Base-by-base conservation (phyloP, 306 rosid species). In the Trichosanthes cucumerina region DNA sequence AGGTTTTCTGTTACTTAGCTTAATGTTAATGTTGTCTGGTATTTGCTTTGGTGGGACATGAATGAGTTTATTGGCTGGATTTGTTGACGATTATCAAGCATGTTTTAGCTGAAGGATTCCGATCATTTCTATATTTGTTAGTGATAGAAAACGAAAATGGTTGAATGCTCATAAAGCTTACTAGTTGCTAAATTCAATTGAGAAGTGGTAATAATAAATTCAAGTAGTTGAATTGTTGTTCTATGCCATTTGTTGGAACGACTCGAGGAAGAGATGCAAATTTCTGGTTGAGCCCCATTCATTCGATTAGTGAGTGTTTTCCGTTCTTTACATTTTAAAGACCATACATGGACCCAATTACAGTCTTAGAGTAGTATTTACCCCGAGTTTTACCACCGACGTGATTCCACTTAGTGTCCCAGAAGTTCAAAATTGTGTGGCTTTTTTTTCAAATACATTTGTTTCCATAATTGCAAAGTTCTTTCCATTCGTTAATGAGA, bases 1-100 rank as follows among this genome's bases (percentile, higher is more conserved):
- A 91, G 97, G 98, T 88, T 72, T 33, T 36, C 12, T 3, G 50
- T 23, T 77, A 5, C 23, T 47, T 4, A 43, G 21, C 38, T 44
- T 13, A 39, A 43, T 70, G 12, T 44, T 13, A 39, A 43, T 70
- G 12, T 52, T 76, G 21, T 14, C 23, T 52, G 38, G 15, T 7
- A 28, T 53, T 1, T 18, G 11, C 12, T 21, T 18, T 15, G 2
- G 34, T 58, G 10, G 19, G 36, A 36, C 6, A 6, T 18, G 12
- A 34, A 34, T 28, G n/a, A 6, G 34, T 64, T 64, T 34, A 19
- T 38, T 38, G 28, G 31, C 15, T 38, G 73, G 12, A 72, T 72
- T 44, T 26, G 24, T 7, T n/a, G 36, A 18, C 47, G 0, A 34
- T 44, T 74, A 47, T 74, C 78, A 8, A 8, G 31, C 36, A 26